Evolutionary conservation across 371 early-diverging fungal species (phyloP), one percentile per base, ranked within the genome.

Genomic region (Rhizopus sp.): DNA sequence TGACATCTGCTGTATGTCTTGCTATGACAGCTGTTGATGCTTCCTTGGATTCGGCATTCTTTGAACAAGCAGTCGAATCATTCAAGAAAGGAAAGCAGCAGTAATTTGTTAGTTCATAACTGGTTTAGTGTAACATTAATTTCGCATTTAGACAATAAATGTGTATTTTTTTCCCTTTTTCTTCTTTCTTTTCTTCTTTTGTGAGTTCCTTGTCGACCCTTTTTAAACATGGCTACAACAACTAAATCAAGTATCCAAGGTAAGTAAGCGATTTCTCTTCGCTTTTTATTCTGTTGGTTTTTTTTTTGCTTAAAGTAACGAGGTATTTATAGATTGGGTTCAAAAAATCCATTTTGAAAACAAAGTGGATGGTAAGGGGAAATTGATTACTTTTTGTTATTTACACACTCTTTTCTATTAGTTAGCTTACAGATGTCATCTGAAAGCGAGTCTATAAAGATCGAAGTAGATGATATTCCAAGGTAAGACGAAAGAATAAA

Each of bases 1-100:
- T 88, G 44, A 69, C 74, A 8, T 84, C 88, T 23, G 75, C 84
- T 30, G 50, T 54, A 4, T 66, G 69, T 56, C 61, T 75, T 33
- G 50, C 72, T 8, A 48, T 62, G 37, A 75, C 75, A 34, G 78
- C 78, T 16, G 73, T 70, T 9, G 60, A 58, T 55, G 72, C 75
- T 8, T 62, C 66, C 16, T 53, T 64, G 10, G 63, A 70, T 17
- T 62, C 67, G 23, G 47, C 48, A 6, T 53, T 78, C 29, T 75
- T 55, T 49, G 35, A 68, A 10, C 29, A 62, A 12, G 68, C 63
- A 29, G 60, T 65, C 16, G 64, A 59, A 29, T 66, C 72, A 32
- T 79, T 79, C 61, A 57, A 67, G 35, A 66, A 68, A 45, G 68
- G 68, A 23, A 67, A 67, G 47, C 33, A 45, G 16, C 37, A 53